Evolutionary conservation across 2,329 filamentous ascomycete genomes (phyloP).

Genomic region (Clarireedia hainanense): DNA sequence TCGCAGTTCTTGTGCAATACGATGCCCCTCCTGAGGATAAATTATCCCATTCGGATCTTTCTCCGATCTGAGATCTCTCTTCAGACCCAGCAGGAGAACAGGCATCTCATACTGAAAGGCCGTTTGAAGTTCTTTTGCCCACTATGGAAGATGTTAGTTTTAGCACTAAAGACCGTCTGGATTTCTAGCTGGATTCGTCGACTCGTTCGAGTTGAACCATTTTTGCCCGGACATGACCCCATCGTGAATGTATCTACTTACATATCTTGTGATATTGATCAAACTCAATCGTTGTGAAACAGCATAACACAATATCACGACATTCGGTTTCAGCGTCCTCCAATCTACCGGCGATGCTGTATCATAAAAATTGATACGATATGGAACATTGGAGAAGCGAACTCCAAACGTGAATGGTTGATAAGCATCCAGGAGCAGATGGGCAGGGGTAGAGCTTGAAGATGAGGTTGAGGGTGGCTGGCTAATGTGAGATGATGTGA

Average conservation of each 20-base stretch:
- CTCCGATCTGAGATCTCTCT: conserved; percentile 50
- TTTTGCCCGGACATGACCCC: not conserved
- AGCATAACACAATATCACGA: conserved; percentile 54
- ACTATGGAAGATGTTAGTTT: conserved; percentile 33
- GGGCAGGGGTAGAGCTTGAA: not conserved
- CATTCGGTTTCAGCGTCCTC: conserved; percentile 48
- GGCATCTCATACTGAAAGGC: conserved; percentile 44
- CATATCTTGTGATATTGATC: conserved; percentile 49
- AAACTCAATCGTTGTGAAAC: conserved; percentile 51
- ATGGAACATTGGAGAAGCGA: conserved; percentile 36
- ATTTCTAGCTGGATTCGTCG: not conserved
- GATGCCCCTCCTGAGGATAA: conserved; percentile 53
- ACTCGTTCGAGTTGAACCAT: not conserved
- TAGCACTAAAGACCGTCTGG: not conserved
- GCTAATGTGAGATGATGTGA: conserved; percentile 23
- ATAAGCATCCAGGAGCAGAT: conserved; percentile 48
- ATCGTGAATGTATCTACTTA: conserved; percentile 28
- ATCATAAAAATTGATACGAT: conserved; percentile 52
- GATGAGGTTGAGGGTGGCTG: conserved; percentile 17
- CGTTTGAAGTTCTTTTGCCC: conserved; percentile 46
- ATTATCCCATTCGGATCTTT: conserved; percentile 52
- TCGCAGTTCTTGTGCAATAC: conserved; percentile 47
- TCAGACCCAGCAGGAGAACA: conserved; percentile 50
- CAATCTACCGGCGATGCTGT: conserved; percentile 51
- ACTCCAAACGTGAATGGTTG: conserved; percentile 55